Evolutionary conservation across 2,329 filamentous ascomycete genomes (phyloP).

Genomic region (Epichloe hybrida): DNA sequence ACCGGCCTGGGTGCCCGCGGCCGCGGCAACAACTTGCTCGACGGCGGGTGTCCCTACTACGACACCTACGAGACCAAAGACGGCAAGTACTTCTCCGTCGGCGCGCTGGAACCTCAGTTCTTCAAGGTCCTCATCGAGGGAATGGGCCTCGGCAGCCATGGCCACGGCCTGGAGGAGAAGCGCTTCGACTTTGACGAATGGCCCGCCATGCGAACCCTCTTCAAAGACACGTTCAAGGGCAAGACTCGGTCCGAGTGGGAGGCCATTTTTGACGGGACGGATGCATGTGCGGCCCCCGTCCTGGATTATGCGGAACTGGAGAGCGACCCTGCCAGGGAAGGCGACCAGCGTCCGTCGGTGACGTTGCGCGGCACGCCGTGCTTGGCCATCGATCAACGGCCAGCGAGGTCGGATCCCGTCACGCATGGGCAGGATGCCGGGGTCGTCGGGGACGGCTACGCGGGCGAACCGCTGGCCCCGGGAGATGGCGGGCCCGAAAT

Average conservation of each 20-base stretch:
- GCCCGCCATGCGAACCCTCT: constrained; percentile 48
- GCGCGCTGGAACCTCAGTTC: constrained; percentile 80
- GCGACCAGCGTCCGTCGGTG: constrained; percentile 59
- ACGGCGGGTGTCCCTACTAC: constrained; percentile 80
- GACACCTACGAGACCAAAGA: constrained; percentile 79
- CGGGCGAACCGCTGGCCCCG: constrained; percentile 41
- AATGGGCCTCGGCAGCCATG: constrained; percentile 41
- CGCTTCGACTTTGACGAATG: constrained; percentile 51
- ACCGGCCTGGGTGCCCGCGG: constrained; percentile 46
- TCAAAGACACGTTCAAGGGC: constrained; percentile 50
- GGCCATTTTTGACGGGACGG: constrained; percentile 70
- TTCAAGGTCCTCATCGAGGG: constrained; percentile 55
- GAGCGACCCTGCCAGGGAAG: constrained; percentile 31
- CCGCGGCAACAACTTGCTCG: constrained; percentile 65
- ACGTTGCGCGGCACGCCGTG: constrained; percentile 57
- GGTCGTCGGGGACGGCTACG: constrained; percentile 55
- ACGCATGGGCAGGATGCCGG: constrained; percentile 51
- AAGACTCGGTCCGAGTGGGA: constrained; percentile 76
- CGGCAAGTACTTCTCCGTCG: constrained; percentile 71
- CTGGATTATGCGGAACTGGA: constrained; percentile 63
- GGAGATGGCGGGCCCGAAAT: constrained; percentile 61
- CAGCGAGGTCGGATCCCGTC: constrained; percentile 18
- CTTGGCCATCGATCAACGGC: constrained; percentile 40
- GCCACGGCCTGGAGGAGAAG: constrained; percentile 34
- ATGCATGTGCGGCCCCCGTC: constrained; percentile 86